Percentiles rank a stretch among this genome's conserved stretches.
Evolutionary conservation across 1,139 yeast genomes (phyloP).

Genomic region (Pichia sp.): DNA sequence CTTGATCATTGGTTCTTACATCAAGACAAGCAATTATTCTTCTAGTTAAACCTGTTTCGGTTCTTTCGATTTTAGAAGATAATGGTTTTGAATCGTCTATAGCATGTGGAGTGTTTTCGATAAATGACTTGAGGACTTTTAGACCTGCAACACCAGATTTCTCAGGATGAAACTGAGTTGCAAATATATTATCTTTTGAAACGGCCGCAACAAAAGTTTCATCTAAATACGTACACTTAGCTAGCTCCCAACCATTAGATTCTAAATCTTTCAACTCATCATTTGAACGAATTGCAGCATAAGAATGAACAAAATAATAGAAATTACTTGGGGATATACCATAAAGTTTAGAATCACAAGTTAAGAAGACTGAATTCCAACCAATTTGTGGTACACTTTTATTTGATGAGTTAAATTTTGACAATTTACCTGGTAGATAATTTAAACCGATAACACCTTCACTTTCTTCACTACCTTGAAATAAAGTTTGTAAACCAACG

Average conservation of each 20-base stretch:
- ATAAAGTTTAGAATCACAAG: constrained; percentile 33
- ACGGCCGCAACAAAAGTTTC: constrained; percentile 84
- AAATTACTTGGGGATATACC: constrained; percentile 59
- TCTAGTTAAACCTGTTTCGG: constrained; percentile 69
- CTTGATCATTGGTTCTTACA: constrained; percentile 89
- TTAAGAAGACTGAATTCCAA: constrained; percentile 60
- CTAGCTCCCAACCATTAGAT: constrained; percentile 65
- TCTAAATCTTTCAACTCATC: constrained; percentile 30
- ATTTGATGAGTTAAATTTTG: constrained; percentile 50
- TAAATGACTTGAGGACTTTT: constrained; percentile 62
- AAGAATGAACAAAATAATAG: constrained; percentile 93
- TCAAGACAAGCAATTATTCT: constrained; percentile 93
- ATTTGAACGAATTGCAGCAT: constrained; percentile 53
- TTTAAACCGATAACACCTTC: constrained; percentile 52
- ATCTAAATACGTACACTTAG: constrained; percentile 65
- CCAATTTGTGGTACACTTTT: constrained; percentile 96
- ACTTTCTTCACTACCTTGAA: constrained; percentile 68
- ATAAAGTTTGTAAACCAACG: constrained; percentile 86
- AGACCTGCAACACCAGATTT: constrained; percentile 90
- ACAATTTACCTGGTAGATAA: constrained; percentile 44
- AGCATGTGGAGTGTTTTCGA: constrained; percentile 30
- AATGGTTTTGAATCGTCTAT: background rate
- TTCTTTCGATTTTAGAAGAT: constrained; percentile 22
- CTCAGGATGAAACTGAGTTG: constrained; percentile 97
- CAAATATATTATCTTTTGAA: constrained; percentile 68